A percentile compares a stretch with the other conserved stretches of the same genome.
phyloP scores from a whole-genome alignment of 257 asterid genomes.

The Fraxinus excelsior region DNA sequence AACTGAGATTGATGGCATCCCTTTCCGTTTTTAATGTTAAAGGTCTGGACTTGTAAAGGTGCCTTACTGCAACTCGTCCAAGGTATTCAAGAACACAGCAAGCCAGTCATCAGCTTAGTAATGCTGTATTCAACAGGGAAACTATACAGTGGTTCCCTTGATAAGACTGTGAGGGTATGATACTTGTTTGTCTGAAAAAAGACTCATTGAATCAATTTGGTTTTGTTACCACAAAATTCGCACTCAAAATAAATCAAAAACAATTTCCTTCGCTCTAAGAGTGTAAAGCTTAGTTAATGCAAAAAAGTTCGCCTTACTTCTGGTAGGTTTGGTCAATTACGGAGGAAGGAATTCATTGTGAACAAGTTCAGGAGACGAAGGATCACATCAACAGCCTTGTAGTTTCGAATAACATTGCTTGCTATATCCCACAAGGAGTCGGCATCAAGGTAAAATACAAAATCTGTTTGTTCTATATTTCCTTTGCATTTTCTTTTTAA shows the following conservation, averaged over 20 bases:
- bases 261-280: neutral
- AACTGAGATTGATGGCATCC: constrained; percentile 18
- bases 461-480: neutral
- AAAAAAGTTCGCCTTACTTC: constrained; percentile 6
- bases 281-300: neutral
- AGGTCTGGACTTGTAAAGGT: constrained; percentile 67
- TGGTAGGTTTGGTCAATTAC: constrained; percentile 64
- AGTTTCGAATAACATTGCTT: constrained; percentile 61
- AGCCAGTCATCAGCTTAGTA: constrained; percentile 68
- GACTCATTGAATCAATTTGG: neutral
- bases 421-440: constrained; percentile 81
- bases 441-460: constrained; percentile 63
- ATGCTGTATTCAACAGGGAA: constrained; percentile 54
- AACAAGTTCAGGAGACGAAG: constrained; percentile 77
- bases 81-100: constrained; percentile 68
- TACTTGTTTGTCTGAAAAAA: neutral
- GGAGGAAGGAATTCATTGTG: constrained; percentile 58
- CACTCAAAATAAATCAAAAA: neutral
- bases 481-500: neutral
- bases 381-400: constrained; percentile 64
- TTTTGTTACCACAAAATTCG: neutral
- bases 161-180: constrained; percentile 71
- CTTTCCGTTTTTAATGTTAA: constrained; percentile 7
- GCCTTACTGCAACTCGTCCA: constrained; percentile 51
- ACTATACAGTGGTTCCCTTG: constrained; percentile 85